Conservation (phyloP, 163 green algal genomes). For the Scenedesmus sp. region DNA sequence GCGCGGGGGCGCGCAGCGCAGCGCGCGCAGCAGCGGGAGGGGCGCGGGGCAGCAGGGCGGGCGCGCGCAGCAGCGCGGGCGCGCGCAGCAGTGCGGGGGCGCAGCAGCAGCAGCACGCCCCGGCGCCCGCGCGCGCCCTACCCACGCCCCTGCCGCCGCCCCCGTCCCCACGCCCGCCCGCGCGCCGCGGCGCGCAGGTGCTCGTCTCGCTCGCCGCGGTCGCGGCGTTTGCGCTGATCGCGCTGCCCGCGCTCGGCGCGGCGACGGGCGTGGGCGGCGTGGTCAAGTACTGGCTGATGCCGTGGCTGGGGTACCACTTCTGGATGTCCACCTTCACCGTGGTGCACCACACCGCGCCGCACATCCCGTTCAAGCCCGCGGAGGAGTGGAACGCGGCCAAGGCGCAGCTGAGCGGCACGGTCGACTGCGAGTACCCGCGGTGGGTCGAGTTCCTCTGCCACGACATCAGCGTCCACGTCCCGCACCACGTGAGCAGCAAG, state of each 20-base stretch:
- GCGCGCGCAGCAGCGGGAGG: no score
- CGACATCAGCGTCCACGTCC: constrained; percentile 98
- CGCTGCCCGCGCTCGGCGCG: constrained; percentile 75
- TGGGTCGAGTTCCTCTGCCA: constrained; percentile 97
- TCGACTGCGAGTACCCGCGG: constrained; percentile 85
- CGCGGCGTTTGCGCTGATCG: constrained; percentile 78
- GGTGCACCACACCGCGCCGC: constrained; percentile 95
- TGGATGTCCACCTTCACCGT: constrained; percentile 99
- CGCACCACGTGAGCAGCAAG: constrained; percentile 94
- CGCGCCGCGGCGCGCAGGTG: no score
- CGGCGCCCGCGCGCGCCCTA: no score
- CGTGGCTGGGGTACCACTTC: constrained; percentile 99
- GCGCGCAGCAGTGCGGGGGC: background rate
- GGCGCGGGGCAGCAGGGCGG: no score
- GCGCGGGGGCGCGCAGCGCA: no score
- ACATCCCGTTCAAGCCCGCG: constrained; percentile 95
- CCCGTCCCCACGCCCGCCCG: no score
- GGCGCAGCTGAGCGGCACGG: constrained; percentile 65
- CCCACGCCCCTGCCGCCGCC: no score
- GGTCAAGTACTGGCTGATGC: constrained; percentile 86
- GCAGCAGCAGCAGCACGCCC: background rate
- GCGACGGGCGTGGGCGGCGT: constrained; percentile 67
- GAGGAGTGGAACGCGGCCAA: constrained; percentile 93
- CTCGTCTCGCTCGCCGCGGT: constrained; percentile 82
- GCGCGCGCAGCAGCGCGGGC: no score